Percentiles rank a stretch among this genome's conserved stretches.
Conservation (phyloP, 306 rosid genomes). For the Castanopsis chinensis region DNA sequence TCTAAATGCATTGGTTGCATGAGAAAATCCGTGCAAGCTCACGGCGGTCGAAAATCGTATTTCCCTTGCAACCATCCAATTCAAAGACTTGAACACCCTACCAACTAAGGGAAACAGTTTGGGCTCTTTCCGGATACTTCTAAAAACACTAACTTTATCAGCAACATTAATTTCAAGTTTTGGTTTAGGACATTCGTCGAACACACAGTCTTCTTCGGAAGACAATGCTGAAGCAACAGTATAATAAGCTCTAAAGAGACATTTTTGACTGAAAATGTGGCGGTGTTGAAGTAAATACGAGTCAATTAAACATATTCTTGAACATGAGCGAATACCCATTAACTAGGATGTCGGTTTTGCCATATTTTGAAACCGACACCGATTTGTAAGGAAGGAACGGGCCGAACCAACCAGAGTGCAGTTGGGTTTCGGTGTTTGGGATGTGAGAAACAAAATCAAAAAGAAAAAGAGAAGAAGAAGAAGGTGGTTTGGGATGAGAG, state of each 20-base stretch:
- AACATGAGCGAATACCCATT: conserved; percentile 42
- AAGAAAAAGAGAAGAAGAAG: too few species aligned
- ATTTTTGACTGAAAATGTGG: conserved; percentile 8
- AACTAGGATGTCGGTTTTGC: neutral
- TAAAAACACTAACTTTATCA: conserved; percentile 7
- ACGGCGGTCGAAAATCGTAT: conserved; percentile 45
- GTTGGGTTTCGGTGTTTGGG: too few species aligned
- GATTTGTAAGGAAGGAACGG: too few species aligned
- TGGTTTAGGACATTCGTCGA: conserved; percentile 45
- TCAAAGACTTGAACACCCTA: conserved; percentile 51
- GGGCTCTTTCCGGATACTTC: neutral
- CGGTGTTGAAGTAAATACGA: conserved; percentile 17
- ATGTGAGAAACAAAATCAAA: too few species aligned
- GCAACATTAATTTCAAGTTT: conserved; percentile 4
- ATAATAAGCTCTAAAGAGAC: conserved; percentile 24
- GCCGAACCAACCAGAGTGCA: too few species aligned
- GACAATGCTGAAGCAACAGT: conserved; percentile 42
- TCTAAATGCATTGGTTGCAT: conserved; percentile 45
- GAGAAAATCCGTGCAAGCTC: conserved; percentile 37
- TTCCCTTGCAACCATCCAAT: conserved; percentile 44
- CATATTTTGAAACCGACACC: too few species aligned
- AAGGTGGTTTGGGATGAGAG: too few species aligned
- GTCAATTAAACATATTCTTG: conserved; percentile 25
- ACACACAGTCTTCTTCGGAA: conserved; percentile 33
- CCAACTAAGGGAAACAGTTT: conserved; percentile 35